Conservation (phyloP, 345 rosid genomes). For the Citrus cavaleriei region DNA sequence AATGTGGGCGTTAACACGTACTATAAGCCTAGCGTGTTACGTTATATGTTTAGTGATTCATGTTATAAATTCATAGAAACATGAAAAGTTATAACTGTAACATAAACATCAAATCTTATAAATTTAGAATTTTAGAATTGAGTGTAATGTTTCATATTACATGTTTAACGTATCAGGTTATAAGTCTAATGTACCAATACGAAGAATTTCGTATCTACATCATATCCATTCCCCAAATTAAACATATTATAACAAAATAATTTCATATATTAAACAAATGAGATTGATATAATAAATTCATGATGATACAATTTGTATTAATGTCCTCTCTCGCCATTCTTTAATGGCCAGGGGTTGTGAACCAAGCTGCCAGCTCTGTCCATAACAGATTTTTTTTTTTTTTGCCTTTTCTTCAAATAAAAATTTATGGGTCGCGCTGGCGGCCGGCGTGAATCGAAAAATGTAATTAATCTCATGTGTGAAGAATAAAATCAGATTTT, state of each 20-base stretch:
- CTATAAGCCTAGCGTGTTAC: neutral
- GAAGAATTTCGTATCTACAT: neutral
- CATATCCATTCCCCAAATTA: neutral
- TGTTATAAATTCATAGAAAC: neutral
- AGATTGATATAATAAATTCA: neutral
- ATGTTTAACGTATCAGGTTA: neutral
- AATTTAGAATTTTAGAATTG: too few species aligned
- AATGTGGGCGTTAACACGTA: neutral
- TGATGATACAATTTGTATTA: neutral
- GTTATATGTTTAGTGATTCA: neutral
- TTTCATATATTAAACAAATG: neutral
- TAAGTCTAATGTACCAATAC: neutral
- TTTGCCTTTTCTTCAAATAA: too few species aligned
- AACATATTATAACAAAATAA: neutral
- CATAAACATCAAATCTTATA: too few species aligned
- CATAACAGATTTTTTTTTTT: neutral
- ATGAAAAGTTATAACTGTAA: neutral
- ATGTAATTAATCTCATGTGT: neutral
- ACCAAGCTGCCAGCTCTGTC: constrained; percentile 5
- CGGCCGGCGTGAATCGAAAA: neutral
- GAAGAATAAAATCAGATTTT: constrained; percentile 1
- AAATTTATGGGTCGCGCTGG: neutral
- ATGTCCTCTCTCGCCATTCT: neutral
- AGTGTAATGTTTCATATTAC: neutral
- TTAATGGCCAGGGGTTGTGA: neutral